These are phyloP conservation scores for Dendrobium chrysotoxum DNA, from an alignment of 106 monocot genomes.

Conservation along the genomic window DNA sequence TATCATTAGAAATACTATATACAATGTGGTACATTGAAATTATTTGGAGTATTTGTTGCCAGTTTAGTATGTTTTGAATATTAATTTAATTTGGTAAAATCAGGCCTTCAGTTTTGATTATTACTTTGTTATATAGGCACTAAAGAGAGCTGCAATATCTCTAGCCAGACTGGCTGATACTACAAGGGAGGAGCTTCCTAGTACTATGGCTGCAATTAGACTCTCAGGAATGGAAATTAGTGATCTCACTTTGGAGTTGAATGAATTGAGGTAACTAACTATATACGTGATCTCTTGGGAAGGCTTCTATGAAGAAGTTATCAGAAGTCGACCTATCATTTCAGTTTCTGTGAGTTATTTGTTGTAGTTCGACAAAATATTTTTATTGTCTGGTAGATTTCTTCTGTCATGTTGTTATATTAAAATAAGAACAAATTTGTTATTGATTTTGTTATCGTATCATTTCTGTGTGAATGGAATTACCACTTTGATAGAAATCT, in stretches of 20 bases:
- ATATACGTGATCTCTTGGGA: background rate
- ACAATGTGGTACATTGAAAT: background rate
- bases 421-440: background rate
- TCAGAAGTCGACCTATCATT: background rate
- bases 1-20: background rate
- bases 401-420: background rate
- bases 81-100: background rate
- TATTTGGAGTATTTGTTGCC: background rate
- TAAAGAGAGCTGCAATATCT: slow-evolving; percentile 87
- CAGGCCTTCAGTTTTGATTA: background rate
- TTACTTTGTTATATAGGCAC: slow-evolving; percentile 43
- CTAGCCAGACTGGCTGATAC: slow-evolving; percentile 77
- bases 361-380: background rate
- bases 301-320: background rate
- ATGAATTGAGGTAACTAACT: slow-evolving; percentile 69
- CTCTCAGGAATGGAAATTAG: slow-evolving; percentile 96
- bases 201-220: slow-evolving; percentile 90
- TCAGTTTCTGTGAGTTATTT: background rate
- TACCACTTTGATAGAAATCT: background rate
- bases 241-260: slow-evolving; percentile 89
- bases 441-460: background rate
- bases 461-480: background rate
- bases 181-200: slow-evolving; percentile 80
- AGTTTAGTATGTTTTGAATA: background rate
- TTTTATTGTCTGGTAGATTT: background rate